A percentile compares a stretch with the other conserved stretches of the same genome.
phyloP scores from a whole-genome alignment of 1,284 basidiomycete species.

The Sparassis latifolia region DNA sequence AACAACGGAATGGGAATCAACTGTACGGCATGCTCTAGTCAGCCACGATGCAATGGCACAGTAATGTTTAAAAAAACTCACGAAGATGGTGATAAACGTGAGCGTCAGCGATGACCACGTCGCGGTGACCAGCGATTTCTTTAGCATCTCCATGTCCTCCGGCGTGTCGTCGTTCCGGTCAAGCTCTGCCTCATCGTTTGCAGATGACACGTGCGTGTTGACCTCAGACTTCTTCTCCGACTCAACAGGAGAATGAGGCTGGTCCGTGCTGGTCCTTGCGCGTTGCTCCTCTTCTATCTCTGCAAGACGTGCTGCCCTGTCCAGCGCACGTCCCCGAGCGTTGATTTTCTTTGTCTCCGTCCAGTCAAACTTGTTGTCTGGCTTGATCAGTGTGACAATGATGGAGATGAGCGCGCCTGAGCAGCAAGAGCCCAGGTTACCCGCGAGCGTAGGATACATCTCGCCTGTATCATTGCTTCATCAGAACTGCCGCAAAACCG shows the following conservation, averaged over 20 bases:
- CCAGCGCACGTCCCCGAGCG: constrained; percentile 5
- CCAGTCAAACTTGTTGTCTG: constrained; percentile 9
- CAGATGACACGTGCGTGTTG: background rate
- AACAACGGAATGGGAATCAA: constrained; percentile 10
- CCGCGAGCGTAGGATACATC: constrained; percentile 6
- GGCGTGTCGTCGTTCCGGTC: background rate
- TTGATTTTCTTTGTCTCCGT: constrained; percentile 9
- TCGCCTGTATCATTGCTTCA: background rate
- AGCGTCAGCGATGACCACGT: constrained; percentile 6
- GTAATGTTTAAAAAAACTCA: background rate
- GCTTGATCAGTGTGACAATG: constrained; percentile 8
- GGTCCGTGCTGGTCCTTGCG: no score
- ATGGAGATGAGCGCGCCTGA: constrained; percentile 7
- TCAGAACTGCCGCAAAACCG: background rate
- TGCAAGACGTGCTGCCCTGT: background rate
- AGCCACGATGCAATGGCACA: no score
- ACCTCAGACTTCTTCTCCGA: constrained; percentile 5
- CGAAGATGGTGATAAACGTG: constrained; percentile 9
- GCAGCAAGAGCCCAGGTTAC: constrained; percentile 10
- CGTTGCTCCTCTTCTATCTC: background rate
- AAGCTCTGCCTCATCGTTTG: background rate
- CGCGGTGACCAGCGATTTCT: constrained; percentile 4
- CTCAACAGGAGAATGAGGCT: background rate
- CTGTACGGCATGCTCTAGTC: background rate
- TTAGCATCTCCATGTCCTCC: constrained; percentile 4